Conservation (phyloP, 2,329 filamentous ascomycete genomes). For the Plenodomus tracheiphilus region DNA sequence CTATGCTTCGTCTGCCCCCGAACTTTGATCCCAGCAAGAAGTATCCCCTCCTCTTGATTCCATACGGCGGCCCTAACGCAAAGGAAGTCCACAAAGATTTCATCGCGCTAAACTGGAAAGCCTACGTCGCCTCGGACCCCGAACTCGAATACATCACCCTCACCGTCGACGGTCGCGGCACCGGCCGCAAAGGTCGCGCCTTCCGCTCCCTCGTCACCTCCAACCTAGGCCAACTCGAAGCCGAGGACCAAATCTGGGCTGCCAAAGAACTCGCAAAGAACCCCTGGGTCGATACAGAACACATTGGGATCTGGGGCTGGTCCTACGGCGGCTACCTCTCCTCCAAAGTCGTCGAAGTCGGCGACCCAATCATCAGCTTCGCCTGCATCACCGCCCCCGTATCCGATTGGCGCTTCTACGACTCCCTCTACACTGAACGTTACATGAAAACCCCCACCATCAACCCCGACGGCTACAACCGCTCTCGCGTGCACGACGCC, state of each 20-base stretch:
- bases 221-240: conserved; percentile 66
- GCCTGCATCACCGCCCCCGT: conserved; percentile 68
- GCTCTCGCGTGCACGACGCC: conserved; percentile 61
- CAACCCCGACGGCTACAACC: conserved; percentile 64
- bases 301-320: conserved; percentile 71
- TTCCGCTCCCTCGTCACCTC: conserved; percentile 63
- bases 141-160: conserved; percentile 70
- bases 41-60: conserved; percentile 68
- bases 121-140: conserved; percentile 68
- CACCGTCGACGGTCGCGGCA: conserved; percentile 70
- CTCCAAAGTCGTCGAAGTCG: conserved; percentile 66
- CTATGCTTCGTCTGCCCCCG: conserved; percentile 66
- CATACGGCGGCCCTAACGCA: conserved; percentile 68
- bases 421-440: conserved; percentile 71
- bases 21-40: conserved; percentile 65
- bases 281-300: conserved; percentile 59
- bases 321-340: conserved; percentile 69
- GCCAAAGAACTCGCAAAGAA: conserved; percentile 59
- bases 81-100: conserved; percentile 64
- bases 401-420: conserved; percentile 71
- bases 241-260: conserved; percentile 69
- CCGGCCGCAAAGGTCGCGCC: conserved; percentile 64
- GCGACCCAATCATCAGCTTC: conserved; percentile 64
- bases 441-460: conserved; percentile 67
- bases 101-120: conserved; percentile 59